These are phyloP conservation scores for Aspergillus uvarum DNA, from an alignment of 2,329 filamentous ascomycete species.

Conservation along the genomic window DNA sequence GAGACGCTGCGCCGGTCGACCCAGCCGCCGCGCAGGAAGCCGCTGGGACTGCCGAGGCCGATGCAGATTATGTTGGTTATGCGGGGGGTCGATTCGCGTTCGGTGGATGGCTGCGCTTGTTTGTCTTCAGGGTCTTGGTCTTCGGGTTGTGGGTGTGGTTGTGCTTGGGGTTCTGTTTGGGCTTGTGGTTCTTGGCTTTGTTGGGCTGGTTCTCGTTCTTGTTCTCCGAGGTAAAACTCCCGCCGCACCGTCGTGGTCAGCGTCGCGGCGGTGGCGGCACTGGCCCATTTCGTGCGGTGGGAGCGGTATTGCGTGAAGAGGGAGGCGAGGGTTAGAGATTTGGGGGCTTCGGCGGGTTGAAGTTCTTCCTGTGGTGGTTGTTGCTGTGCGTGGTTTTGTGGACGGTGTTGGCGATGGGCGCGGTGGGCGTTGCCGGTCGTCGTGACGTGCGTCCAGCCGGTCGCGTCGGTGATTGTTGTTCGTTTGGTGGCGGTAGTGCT, in stretches of 20 bases:
- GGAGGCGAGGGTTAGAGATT: slow-evolving; percentile 30
- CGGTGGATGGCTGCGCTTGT: too few species aligned
- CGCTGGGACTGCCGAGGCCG: slow-evolving; percentile 44
- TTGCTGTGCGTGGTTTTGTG: slow-evolving; percentile 1
- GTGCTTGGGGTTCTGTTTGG: background rate
- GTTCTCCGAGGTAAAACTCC: background rate
- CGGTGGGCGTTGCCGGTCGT: slow-evolving; percentile 31
- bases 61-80: slow-evolving; percentile 31
- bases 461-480: slow-evolving; percentile 37
- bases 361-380: background rate
- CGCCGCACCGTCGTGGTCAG: slow-evolving; percentile 15
- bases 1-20: slow-evolving; percentile 43
- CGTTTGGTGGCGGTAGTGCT: slow-evolving; percentile 29
- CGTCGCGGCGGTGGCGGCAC: slow-evolving; percentile 31
- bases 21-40: slow-evolving; percentile 43
- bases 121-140: too few species aligned
- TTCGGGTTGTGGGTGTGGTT: too few species aligned
- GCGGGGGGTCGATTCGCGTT: background rate
- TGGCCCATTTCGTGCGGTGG: slow-evolving; percentile 31
- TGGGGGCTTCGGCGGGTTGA: slow-evolving; percentile 38
- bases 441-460: slow-evolving; percentile 48
- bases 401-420: slow-evolving; percentile 13
- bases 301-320: slow-evolving; percentile 33
- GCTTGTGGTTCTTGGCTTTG: background rate
- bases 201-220: background rate